Conservation (phyloP, 176 grass and related monocot species). For the Lolium rigidum region DNA sequence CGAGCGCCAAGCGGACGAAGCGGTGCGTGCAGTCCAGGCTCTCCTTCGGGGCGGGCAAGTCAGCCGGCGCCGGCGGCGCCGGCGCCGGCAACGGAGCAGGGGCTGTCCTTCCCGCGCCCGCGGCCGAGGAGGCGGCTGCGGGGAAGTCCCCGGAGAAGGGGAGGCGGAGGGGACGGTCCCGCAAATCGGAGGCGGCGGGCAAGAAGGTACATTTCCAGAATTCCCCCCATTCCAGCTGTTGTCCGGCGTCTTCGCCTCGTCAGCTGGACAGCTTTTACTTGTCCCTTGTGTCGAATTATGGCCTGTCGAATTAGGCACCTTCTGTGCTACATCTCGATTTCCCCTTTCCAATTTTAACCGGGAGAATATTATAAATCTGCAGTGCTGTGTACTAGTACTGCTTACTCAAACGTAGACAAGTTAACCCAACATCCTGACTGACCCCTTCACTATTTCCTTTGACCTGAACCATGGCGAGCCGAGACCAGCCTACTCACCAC, state of each 20-base stretch:
- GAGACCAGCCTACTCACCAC: background rate
- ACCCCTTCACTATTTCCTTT: background rate
- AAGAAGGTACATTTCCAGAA: constrained; percentile 49
- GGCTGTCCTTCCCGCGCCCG: constrained; percentile 7
- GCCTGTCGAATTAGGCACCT: background rate
- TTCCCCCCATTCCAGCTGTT: constrained; percentile 4
- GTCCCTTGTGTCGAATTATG: background rate
- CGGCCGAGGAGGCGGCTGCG: background rate
- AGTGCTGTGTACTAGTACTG: background rate
- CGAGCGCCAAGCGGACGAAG: constrained; percentile 35
- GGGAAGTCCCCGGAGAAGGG: constrained; percentile 40
- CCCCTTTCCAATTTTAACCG: background rate
- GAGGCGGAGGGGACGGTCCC: constrained; percentile 30
- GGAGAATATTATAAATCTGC: background rate
- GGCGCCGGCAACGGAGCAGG: background rate
- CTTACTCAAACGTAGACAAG: background rate
- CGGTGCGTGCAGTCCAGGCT: constrained; percentile 74
- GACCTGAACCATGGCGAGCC: background rate
- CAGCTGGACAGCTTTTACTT: background rate
- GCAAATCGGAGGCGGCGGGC: constrained; percentile 25
- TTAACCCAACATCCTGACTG: background rate
- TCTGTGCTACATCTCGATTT: background rate
- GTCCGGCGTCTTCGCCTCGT: background rate
- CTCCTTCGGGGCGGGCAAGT: constrained; percentile 47
- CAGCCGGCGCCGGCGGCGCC: background rate